Percentiles rank a stretch among this genome's conserved stretches.
phyloP scores from a whole-genome alignment of 2,329 filamentous ascomycete species.

The Penicillium sp. region DNA sequence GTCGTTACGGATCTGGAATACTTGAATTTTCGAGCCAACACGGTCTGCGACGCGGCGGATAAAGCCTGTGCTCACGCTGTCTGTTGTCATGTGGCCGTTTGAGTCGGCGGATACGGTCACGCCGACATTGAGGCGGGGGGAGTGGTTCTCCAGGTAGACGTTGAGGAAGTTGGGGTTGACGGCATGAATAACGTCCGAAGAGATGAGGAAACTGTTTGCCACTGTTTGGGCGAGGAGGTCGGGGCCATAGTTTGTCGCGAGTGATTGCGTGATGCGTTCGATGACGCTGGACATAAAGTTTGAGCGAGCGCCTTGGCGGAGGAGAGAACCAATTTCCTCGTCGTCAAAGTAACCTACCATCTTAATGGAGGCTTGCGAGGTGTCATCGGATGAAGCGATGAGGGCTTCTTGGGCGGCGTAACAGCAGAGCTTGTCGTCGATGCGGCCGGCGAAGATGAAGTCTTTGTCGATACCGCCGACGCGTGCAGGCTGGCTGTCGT shows the following conservation, averaged over 20 bases:
- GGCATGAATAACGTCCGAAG: slow-evolving; percentile 90
- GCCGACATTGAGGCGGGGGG: slow-evolving; percentile 86
- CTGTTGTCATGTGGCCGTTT: slow-evolving; percentile 96
- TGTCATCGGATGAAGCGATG: slow-evolving; percentile 64
- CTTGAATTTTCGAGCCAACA: slow-evolving; percentile 72
- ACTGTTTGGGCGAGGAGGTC: slow-evolving; percentile 78
- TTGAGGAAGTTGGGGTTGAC: slow-evolving; percentile 92
- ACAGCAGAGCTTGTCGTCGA: slow-evolving; percentile 97
- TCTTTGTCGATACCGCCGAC: slow-evolving; percentile 86
- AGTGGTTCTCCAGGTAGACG: slow-evolving; percentile 82
- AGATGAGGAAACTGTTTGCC: slow-evolving; percentile 89
- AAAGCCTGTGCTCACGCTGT: slow-evolving; percentile 81
- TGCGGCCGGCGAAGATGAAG: slow-evolving; percentile 91
- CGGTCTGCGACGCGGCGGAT: slow-evolving; percentile 79
- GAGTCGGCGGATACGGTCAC: slow-evolving; percentile 79
- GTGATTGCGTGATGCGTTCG: slow-evolving; percentile 75
- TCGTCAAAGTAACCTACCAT: slow-evolving; percentile 95
- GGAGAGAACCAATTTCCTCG: slow-evolving; percentile 90
- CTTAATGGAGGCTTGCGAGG: slow-evolving; percentile 71
- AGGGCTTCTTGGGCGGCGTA: slow-evolving; percentile 88
- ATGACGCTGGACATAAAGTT: slow-evolving; percentile 86
- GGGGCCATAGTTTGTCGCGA: slow-evolving; percentile 54
- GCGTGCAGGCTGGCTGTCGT: slow-evolving; percentile 83
- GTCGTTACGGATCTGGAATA: slow-evolving; percentile 96
- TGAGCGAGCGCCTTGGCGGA: slow-evolving; percentile 85